A percentile compares a stretch with the other conserved stretches of the same genome.
Conservation (phyloP, 2,329 filamentous ascomycete genomes). For the Purpureocillium lavendulum region DNA sequence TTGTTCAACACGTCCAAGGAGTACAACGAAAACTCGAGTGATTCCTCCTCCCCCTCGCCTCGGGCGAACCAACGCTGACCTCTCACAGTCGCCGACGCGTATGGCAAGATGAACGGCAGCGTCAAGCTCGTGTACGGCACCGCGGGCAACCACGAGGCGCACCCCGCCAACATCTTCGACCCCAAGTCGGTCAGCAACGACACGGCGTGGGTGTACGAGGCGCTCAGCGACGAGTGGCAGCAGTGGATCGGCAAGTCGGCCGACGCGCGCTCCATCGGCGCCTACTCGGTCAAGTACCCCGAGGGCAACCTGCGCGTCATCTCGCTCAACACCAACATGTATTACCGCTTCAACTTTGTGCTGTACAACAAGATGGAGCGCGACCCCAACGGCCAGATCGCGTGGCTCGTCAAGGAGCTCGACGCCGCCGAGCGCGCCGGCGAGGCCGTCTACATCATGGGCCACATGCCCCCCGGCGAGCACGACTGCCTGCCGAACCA, state of each 20-base stretch:
- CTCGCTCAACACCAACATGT: constrained; percentile 51
- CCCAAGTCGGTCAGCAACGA: constrained; percentile 27
- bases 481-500: constrained; percentile 41
- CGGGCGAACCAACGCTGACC: not conserved
- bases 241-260: constrained; percentile 32
- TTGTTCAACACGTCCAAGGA: constrained; percentile 32
- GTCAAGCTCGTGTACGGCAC: constrained; percentile 41
- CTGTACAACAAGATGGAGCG: constrained; percentile 38
- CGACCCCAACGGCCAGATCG: constrained; percentile 43
- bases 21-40: constrained; percentile 21
- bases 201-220: constrained; percentile 44
- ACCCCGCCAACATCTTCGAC: constrained; percentile 43
- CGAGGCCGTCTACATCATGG: constrained; percentile 47
- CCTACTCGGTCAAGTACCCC: constrained; percentile 38
- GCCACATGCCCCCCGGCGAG: constrained; percentile 45
- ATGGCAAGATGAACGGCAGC: constrained; percentile 32
- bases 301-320: constrained; percentile 44
- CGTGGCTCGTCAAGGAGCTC: constrained; percentile 44
- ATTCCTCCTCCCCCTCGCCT: constrained; percentile 1
- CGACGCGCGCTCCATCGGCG: constrained; percentile 32
- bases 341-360: constrained; percentile 51
- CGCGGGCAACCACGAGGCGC: constrained; percentile 48
- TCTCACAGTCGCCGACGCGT: constrained; percentile 33
- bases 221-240: constrained; percentile 36
- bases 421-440: constrained; percentile 39